Base-by-base conservation (phyloP, 1,139 yeast genomes). In the Geotrichum klebahnii region DNA sequence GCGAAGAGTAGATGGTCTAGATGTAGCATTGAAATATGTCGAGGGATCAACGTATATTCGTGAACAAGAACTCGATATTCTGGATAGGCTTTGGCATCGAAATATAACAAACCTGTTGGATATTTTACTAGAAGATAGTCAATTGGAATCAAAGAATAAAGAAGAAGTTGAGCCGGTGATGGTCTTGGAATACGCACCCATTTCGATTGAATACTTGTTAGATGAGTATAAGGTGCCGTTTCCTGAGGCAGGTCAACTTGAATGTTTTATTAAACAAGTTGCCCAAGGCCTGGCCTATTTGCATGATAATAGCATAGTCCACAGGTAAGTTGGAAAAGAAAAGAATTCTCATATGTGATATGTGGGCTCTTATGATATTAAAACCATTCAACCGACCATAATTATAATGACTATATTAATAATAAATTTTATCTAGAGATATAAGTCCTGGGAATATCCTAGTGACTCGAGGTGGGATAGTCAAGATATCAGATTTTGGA, bases 401-500 rank as follows among this genome's bases (percentile, higher is more conserved):
- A n/a, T n/a, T n/a, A n/a, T n/a, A n/a, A n/a, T n/a, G n/a, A n/a
- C n/a, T n/a, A n/a, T n/a, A n/a, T n/a, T n/a, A n/a, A n/a, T n/a
- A n/a, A n/a, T n/a, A n/a, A n/a, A n/a, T n/a, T n/a, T n/a, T n/a
- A n/a, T n/a, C n/a, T n/a, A 43, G 98, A 58, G 98, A 92, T 68
- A 76, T 92, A 62, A 90, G 92, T 67, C 98, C 98, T 2, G 97
- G 90, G 66, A 92, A 92, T 67, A 72, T 92, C 58, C 76, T 92
- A 61, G 90, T 94, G 61, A 88, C 84, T 66, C 75, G 75, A 61
- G 88, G 88, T 64, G 97, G 97, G 6, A 94, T 86, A 64, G 75
- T 92, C 61, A 92, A 92, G 67, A 73, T 92, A 54, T 97, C 96
- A 14, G 98, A 92, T 72, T 92, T 92, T 67, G 98, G 98, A 33